Evolutionary conservation across 2,329 filamentous ascomycete genomes (phyloP).

Genomic region (Aspergillus flavus): DNA sequence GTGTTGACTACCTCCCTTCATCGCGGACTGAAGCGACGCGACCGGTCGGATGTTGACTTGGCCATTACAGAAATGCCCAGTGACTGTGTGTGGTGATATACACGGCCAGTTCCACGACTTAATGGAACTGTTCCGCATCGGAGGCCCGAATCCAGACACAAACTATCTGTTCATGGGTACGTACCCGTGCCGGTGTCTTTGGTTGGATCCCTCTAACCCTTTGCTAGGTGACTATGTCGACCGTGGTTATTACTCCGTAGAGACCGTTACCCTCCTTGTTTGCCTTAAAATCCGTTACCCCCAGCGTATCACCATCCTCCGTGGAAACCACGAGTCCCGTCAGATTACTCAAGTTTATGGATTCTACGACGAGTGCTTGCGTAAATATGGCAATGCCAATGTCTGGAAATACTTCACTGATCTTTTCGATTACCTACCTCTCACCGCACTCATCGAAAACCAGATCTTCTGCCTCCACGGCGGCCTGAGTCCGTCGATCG

Average conservation of each 20-base stretch:
- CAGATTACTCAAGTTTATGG: conserved; percentile 99
- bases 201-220: not conserved
- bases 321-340: conserved; percentile 97
- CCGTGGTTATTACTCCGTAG: conserved; percentile 97
- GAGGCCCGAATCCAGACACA: conserved; percentile 94
- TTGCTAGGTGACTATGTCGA: conserved; percentile 90
- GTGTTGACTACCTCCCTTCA: conserved; percentile 16
- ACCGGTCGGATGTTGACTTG: conserved; percentile 20
- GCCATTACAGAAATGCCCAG: conserved; percentile 81
- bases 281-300: conserved; percentile 98
- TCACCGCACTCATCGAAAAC: conserved; percentile 97
- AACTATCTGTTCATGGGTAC: conserved; percentile 99
- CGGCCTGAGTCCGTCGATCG: conserved; percentile 92
- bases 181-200: conserved; percentile 29
- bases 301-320: conserved; percentile 95
- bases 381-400: conserved; percentile 98
- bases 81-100: conserved; percentile 98
- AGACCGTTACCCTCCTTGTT: conserved; percentile 95
- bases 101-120: conserved; percentile 98
- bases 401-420: conserved; percentile 99
- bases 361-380: conserved; percentile 98
- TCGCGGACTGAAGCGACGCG: not conserved
- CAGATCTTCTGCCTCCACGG: conserved; percentile 99
- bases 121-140: conserved; percentile 99
- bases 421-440: conserved; percentile 95